Base-by-base conservation (phyloP, 2,329 filamentous ascomycete species). In the Lachnellula subtilissima region DNA sequence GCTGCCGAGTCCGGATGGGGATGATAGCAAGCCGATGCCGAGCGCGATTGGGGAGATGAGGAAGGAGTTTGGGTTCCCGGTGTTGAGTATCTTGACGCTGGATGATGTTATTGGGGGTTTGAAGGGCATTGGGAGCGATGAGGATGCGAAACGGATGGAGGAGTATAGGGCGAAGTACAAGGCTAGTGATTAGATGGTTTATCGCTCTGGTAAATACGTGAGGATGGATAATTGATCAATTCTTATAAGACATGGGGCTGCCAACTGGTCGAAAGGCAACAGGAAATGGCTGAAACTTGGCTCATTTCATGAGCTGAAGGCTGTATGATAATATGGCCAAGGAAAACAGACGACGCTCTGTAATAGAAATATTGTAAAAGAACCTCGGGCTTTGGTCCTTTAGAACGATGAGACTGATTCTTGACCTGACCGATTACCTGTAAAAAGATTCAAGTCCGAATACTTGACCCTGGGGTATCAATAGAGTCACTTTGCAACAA, bases 41-140 rank as follows among this genome's bases (percentile, higher is more conserved):
- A 96, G 91, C 70, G 91, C 92, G 15, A 90, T 97, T 72, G 91
- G 89, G 19, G 87, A 92, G 76, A 83, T 96, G 57, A 85, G 85
- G 72, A 88, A 87, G 73, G 88, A 95, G 75, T 91, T 89, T 65
- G 84, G 84, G 23, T 86, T 97, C 58, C 91, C 91, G 1, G 90
- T 96, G 57, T 78, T 92, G 63, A 81, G 90, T 17, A 94, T 97
- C 63, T 73, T 96, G 66, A 93, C 87, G 43, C 78, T 97, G 62
- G 84, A 91, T 67, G 91, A 97, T 72, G 85, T 97, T 64, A 86
- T 92, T 64, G 79, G 80, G 53, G 86, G 86, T 11, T 76, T 89
- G 71, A 82, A 81, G 68, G 77, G 77, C 45, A 76, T 84, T 63
- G 84, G 83, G 43, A 80, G 82, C 1, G 79, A 81, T 48, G 78